Base-by-base conservation (phyloP, 139 green algal species). In the Microglena sp. region DNA sequence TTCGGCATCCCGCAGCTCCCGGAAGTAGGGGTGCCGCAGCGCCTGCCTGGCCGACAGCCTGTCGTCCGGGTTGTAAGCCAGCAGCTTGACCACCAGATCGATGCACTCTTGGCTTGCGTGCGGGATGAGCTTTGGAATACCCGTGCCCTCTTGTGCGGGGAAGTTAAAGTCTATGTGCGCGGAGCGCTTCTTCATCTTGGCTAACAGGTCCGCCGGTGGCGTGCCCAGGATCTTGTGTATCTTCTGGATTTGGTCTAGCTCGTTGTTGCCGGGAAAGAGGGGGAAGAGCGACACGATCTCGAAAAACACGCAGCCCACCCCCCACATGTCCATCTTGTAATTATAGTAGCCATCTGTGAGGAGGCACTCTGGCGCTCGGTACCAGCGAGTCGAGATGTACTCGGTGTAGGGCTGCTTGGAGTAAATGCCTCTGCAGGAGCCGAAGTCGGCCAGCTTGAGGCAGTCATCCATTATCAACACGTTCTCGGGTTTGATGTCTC, bases 241-340 rank as follows among this genome's bases (percentile, higher is more conserved):
- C 76, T 87, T 90, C 33, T 87, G 73, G 60, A 94, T 90, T 71
- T 94, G 87, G 57, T 94, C 87, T 30, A 92, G 70, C 77, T 94
- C 87, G 68, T 91, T 92, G 60, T 71, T 82, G 28, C 78, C 78
- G 4, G 87, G 87, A 63, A 94, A 94, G 5, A 90, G 73, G 15
- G 84, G 84, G 60, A 86, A 90, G 2, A 90, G 70, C 4, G 78
- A 82, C 6, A 90, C 77, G 58, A 91, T 82, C 71, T 94, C 87
- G 66, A 94, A 94, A 64, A 94, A 91, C 27, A 94, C 87, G 66
- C 87, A 94, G 29, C 87, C 87, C 24, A 94, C 87, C 28, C 87
- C 87, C 86, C 86, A 92, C 87, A 91, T 92, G 79, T 90, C 85
- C 84, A 94, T 92, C 69, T 94, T 94, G 80, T 94, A 90, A 45